Conservation (phyloP, 768 basidiomycete species). For the Pluteus cervinus region DNA sequence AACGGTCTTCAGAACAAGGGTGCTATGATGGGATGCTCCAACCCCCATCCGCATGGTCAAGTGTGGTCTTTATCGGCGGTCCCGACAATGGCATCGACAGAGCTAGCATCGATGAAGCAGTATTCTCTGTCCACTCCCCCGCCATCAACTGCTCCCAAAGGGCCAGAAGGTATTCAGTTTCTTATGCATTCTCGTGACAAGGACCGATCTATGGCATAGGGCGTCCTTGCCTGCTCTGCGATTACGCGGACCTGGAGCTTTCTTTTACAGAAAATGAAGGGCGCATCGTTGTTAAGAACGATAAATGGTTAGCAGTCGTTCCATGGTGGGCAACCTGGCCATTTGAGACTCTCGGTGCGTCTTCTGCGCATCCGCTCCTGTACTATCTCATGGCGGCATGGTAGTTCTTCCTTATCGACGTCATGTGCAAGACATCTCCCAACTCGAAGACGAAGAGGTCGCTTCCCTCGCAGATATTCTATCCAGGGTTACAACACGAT, state of each 20-base stretch:
- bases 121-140: slow-evolving; percentile 36
- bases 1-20: slow-evolving; percentile 70
- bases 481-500: slow-evolving; percentile 55
- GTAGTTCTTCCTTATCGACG: slow-evolving; percentile 72
- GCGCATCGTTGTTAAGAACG: slow-evolving; percentile 66
- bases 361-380: neutral
- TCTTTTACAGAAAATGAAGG: slow-evolving; percentile 30
- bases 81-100: slow-evolving; percentile 64
- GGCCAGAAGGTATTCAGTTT: slow-evolving; percentile 33
- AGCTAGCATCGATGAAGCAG: slow-evolving; percentile 48
- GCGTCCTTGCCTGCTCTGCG: slow-evolving; percentile 68
- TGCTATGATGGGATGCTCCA: slow-evolving; percentile 91
- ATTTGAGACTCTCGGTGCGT: slow-evolving; percentile 71
- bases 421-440: slow-evolving; percentile 67
- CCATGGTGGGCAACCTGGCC: slow-evolving; percentile 98
- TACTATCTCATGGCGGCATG: neutral
- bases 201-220: slow-evolving; percentile 21
- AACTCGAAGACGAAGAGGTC: slow-evolving; percentile 58
- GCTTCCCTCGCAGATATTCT: slow-evolving; percentile 62
- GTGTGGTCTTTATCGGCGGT: slow-evolving; percentile 75
- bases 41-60: slow-evolving; percentile 93
- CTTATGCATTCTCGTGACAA: neutral
- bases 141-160: slow-evolving; percentile 44
- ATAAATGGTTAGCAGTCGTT: slow-evolving; percentile 78
- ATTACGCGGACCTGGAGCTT: slow-evolving; percentile 69